Conservation (phyloP, 768 basidiomycete genomes). For the Tylopilus cervinicoccineus region DNA sequence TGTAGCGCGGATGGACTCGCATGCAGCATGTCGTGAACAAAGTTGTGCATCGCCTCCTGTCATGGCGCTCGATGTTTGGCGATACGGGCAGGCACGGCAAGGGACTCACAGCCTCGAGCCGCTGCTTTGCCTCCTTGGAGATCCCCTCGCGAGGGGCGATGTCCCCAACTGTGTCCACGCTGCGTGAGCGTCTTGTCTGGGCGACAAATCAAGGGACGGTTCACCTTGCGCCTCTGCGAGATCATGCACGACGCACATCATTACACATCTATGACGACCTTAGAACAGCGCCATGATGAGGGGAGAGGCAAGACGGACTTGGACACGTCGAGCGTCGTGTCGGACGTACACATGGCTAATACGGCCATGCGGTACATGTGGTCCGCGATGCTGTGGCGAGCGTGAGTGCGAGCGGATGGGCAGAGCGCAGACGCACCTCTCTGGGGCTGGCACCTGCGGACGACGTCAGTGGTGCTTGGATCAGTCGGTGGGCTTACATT, state of each 20-base stretch:
- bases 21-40: conserved; percentile 87
- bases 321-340: conserved; percentile 63
- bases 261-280: conserved; percentile 57
- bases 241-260: conserved; percentile 93
- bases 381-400: conserved; percentile 69
- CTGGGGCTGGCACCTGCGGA: conserved; percentile 69
- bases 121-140: conserved; percentile 71
- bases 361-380: conserved; percentile 98
- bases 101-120: conserved; percentile 60
- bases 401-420: background rate
- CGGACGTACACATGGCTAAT: conserved; percentile 85
- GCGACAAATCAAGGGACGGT: too few species aligned
- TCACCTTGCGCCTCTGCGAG: conserved; percentile 91
- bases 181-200: background rate
- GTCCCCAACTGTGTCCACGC: conserved; percentile 68
- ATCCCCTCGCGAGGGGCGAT: conserved; percentile 90
- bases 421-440: conserved; percentile 52
- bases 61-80: background rate
- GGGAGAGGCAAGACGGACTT: conserved; percentile 44
- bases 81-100: background rate
- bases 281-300: too few species aligned
- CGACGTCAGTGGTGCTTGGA: conserved; percentile 2
- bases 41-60: conserved; percentile 88
- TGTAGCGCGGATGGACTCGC: conserved; percentile 60
- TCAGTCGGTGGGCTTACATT: conserved; percentile 29